A percentile compares a stretch with the other conserved stretches of the same genome.
Evolutionary conservation across 75 land plant species (phyloP).

Genomic region (Gnetum montanum): DNA sequence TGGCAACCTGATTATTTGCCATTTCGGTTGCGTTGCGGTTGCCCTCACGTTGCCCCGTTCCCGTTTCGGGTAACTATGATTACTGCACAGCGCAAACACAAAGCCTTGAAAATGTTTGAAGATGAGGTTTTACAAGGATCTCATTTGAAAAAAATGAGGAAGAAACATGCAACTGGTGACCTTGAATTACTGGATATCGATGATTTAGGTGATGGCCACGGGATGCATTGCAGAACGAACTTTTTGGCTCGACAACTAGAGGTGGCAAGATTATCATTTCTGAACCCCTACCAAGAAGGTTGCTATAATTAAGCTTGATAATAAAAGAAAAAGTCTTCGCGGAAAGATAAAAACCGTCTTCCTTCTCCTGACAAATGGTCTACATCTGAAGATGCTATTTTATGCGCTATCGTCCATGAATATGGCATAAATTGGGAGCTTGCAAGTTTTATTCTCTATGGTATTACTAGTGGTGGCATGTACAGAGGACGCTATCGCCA

Average conservation of each 20-base stretch:
- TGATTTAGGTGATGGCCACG: conserved; percentile 11
- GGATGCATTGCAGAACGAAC: conserved; percentile 1
- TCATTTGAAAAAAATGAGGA: conserved; percentile 60
- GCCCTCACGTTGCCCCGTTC: too few species aligned
- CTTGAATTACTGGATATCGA: conserved; percentile 14
- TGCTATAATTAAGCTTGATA: conserved; percentile 74
- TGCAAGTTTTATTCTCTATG: conserved; percentile 75
- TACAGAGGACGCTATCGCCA: conserved; percentile 88
- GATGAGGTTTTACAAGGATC: conserved; percentile 36
- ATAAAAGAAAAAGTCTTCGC: conserved; percentile 58
- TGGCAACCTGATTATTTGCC: too few species aligned
- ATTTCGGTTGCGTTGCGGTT: too few species aligned
- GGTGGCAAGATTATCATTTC: conserved; percentile 68
- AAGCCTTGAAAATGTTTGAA: conserved; percentile 24
- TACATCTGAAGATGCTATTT: conserved; percentile 77
- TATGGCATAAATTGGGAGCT: conserved; percentile 85
- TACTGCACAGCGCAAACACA: conserved; percentile 51
- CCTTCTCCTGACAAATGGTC: conserved; percentile 79
- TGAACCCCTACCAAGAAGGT: conserved; percentile 60
- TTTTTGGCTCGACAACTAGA: conserved; percentile 34
- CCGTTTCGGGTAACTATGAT: too few species aligned
- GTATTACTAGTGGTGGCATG: conserved; percentile 66
- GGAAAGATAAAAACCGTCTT: conserved; percentile 56
- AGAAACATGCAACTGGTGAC: conserved; percentile 5
- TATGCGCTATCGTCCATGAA: conserved; percentile 92